Conservation (phyloP, 176 grass and related monocot genomes). For the Cenchrus purpureus region DNA sequence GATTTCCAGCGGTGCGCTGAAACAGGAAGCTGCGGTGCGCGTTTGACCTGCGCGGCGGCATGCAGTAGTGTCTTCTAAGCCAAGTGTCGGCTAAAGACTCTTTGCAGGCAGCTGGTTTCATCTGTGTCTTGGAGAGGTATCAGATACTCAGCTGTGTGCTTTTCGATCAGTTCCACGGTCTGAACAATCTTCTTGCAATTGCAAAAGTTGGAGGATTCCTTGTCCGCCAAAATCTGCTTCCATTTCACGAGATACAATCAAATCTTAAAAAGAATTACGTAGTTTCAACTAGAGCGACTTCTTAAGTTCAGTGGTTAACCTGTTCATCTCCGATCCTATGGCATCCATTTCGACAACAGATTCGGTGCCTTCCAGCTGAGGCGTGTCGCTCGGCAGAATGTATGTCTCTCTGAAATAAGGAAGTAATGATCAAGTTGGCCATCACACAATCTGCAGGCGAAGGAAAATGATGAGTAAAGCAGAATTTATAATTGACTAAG, state of each 20-base stretch:
- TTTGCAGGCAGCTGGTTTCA: neutral
- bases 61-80: constrained; percentile 27
- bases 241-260: too few relatives aligned
- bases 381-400: neutral
- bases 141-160: neutral
- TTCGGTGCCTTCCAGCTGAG: constrained; percentile 2
- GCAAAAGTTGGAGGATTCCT: neutral
- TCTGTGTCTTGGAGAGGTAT: neutral
- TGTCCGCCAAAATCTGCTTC: neutral
- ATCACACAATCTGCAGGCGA: neutral
- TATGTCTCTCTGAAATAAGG: neutral
- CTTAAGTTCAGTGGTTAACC: neutral
- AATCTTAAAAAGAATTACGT: too few relatives aligned
- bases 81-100: constrained; percentile 10
- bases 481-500: constrained; percentile 23
- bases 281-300: neutral
- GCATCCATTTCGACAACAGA: neutral
- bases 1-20: constrained; percentile 24
- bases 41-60: constrained; percentile 40
- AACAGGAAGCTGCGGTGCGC: constrained; percentile 11
- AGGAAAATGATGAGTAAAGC: neutral
- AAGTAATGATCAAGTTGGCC: constrained; percentile 30
- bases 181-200: neutral
- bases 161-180: neutral
- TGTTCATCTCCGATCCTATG: neutral